These are phyloP conservation scores for Pichia sp. DNA, from an alignment of 1,139 yeast species.

Conservation along the genomic window DNA sequence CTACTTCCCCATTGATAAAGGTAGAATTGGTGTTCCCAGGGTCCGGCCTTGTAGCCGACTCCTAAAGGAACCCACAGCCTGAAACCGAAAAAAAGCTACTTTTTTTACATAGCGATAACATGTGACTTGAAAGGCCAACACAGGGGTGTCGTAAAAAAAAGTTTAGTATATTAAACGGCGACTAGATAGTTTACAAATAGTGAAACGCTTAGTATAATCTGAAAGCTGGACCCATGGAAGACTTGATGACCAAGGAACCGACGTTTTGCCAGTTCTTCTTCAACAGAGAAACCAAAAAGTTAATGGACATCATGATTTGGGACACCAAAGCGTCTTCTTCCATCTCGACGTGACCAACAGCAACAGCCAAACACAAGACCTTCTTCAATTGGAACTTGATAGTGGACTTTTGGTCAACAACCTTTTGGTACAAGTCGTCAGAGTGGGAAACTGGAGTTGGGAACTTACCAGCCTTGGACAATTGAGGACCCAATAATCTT, in stretches of 20 bases:
- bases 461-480: constrained; percentile 99
- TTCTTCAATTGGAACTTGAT: constrained; percentile 99
- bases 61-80: no score
- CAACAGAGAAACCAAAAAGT: constrained; percentile 98
- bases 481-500: constrained; percentile 99
- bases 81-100: background rate
- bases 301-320: constrained; percentile 98
- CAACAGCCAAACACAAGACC: constrained; percentile 91
- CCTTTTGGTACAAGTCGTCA: constrained; percentile 96
- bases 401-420: constrained; percentile 97
- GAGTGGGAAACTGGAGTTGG: constrained; percentile 99
- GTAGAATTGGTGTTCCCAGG: no score
- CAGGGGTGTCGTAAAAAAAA: no score
- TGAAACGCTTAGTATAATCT: constrained; percentile 75
- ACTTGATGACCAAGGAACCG: constrained; percentile 98
- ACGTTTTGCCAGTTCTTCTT: constrained; percentile 99
- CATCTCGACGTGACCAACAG: constrained; percentile 99
- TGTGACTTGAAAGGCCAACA: no score
- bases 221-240: constrained; percentile 99
- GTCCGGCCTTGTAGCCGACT: no score
- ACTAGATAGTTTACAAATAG: constrained; percentile 2
- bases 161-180: constrained; percentile 2
- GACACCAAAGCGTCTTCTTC: constrained; percentile 93
- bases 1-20: no score
- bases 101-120: no score